These are phyloP conservation scores for Kuraishia piskuri DNA, from an alignment of 805 yeast genomes.

Conservation along the genomic window DNA sequence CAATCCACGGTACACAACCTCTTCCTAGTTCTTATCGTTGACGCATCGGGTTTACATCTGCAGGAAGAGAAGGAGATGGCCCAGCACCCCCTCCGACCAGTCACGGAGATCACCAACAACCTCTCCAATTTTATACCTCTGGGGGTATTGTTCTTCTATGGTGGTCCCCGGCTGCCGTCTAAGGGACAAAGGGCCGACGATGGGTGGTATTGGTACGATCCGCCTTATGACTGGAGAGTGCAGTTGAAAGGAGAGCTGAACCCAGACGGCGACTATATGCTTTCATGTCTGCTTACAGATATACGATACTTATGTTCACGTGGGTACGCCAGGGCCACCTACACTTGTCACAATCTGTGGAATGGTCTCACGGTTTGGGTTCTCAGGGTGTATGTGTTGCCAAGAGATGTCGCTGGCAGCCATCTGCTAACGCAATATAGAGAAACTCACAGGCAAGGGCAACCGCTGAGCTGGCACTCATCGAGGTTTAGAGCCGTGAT, in stretches of 20 bases:
- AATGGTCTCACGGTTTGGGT: slow-evolving; percentile 16
- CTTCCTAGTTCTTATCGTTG: background rate
- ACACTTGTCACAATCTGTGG: slow-evolving; percentile 4
- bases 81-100: background rate
- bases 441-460: slow-evolving; percentile 21
- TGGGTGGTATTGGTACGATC: slow-evolving; percentile 52
- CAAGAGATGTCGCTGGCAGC: slow-evolving; percentile 31
- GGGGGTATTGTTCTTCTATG: slow-evolving; percentile 38
- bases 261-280: slow-evolving; percentile 8
- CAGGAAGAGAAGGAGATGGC: background rate
- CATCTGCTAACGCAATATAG: slow-evolving; percentile 28
- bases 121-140: slow-evolving; percentile 30
- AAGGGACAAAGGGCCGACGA: slow-evolving; percentile 29
- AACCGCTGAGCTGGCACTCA: slow-evolving; percentile 23
- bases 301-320: slow-evolving; percentile 34
- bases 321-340: slow-evolving; percentile 37
- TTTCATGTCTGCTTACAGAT: slow-evolving; percentile 21
- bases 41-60: background rate
- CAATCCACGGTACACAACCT: too few species aligned
- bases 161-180: slow-evolving; percentile 31
- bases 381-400: slow-evolving; percentile 40
- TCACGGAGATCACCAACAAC: slow-evolving; percentile 28
- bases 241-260: slow-evolving; percentile 7
- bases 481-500: slow-evolving; percentile 23
- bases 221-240: slow-evolving; percentile 23